Evolutionary conservation across 2,329 filamentous ascomycete genomes (phyloP).

Genomic region (Neonectria magnoliae): DNA sequence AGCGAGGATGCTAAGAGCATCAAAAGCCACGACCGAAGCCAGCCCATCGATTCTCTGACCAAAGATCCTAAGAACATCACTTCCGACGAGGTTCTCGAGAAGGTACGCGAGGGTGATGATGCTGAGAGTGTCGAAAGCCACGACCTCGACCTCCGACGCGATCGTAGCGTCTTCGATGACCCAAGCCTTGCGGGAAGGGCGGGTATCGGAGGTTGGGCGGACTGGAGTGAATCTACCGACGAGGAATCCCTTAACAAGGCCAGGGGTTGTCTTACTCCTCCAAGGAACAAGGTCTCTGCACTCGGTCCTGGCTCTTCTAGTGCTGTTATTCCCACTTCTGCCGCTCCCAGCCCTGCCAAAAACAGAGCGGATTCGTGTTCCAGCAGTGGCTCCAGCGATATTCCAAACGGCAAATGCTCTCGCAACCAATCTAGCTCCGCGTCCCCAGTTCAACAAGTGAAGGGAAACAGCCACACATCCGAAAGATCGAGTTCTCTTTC

Average conservation of each 20-base stretch:
- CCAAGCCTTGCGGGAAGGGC: not conserved
- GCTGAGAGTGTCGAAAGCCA: not conserved
- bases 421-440: not conserved
- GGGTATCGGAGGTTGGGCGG: not conserved
- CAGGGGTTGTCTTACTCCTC: not conserved
- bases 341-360: not conserved
- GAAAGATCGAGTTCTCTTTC: not conserved
- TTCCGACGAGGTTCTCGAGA: slow-evolving; percentile 23
- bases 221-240: not conserved
- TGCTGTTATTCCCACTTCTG: not conserved
- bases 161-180: not conserved
- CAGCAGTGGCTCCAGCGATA: not conserved
- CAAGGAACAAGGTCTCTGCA: not conserved
- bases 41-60: slow-evolving; percentile 16
- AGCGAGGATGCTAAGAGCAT: not conserved
- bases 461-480: not conserved
- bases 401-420: not conserved
- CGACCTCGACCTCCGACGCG: not conserved
- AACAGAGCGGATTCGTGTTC: not conserved
- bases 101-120: too few relatives aligned
- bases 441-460: not conserved
- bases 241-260: not conserved
- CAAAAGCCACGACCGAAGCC: too few relatives aligned
- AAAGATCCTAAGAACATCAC: slow-evolving; percentile 29
- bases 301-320: not conserved